Base-by-base conservation (phyloP, 768 basidiomycete genomes). In the Termitomyces sp. region DNA sequence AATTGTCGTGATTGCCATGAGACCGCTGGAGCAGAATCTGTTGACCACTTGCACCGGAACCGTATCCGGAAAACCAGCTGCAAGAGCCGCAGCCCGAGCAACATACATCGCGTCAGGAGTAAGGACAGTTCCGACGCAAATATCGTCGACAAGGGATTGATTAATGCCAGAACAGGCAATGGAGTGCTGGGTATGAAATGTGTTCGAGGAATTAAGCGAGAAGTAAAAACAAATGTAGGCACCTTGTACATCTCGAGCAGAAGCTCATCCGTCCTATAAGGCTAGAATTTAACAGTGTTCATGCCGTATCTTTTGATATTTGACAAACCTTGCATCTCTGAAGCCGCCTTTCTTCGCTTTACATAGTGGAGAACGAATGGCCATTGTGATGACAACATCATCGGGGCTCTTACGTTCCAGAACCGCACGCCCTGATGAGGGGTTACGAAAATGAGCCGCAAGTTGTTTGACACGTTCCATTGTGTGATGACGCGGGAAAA, bases 351-450 rank as follows among this genome's bases (percentile, higher is more conserved):
- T 90, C 68, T 79, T 87, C 4, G 90, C 84, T 62, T 87, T 90
- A 59, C 86, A 87, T 54, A 90, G 70, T 1, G 89, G 87, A 3
- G 87, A 88, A 33, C 89, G 84, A 63, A 87, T 84, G 58, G 90
- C 88, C 76, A 90, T 80, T 2, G 90, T 91, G 59, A 92, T 82
- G 67, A 92, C 91, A 13, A 92, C 85, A 76, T 92, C 91, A 61
- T 91, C 83, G 3, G 83, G 82, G 52, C 70, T 78, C 68, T 88
- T 86, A 44, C 71, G 74, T 60, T 83, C 76, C 49, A 91, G 74
- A 16, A 76, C 74, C 24, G 76, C 70, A 7, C 83, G 66, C n/a
- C 82, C 83, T 28, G 63, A 69, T 18, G 77, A 68, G 13, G 77
- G 64, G 3, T 71, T 66, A 45, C 22, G 65, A 53, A 88, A 69